Evolutionary conservation across 305 asterid species (phyloP).

Genomic region (Fraxinus sp.): DNA sequence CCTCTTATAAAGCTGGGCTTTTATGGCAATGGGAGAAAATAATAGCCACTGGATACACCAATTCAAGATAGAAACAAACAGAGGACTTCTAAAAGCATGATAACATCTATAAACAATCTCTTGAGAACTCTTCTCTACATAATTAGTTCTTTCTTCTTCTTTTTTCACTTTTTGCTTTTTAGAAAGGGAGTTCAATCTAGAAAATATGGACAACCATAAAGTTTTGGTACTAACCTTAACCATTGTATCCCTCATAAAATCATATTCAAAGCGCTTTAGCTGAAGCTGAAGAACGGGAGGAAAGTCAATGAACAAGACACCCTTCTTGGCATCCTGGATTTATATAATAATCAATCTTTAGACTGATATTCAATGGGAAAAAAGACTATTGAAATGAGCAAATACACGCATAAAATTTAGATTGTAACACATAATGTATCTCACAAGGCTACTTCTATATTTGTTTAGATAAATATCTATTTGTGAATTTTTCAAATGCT

Average conservation of each 20-base stretch:
- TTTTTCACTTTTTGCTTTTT: neutral
- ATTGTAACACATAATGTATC: neutral
- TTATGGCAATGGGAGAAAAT: neutral
- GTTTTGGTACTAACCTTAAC: slow-evolving; percentile 66
- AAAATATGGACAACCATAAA: neutral
- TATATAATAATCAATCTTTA: slow-evolving; percentile 24
- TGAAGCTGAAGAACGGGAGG: slow-evolving; percentile 99
- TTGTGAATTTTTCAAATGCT: neutral
- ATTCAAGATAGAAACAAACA: neutral
- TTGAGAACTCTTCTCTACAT: neutral
- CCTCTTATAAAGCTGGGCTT: neutral
- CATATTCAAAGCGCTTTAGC: slow-evolving; percentile 91
- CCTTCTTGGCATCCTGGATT: slow-evolving; percentile 93
- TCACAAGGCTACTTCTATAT: neutral
- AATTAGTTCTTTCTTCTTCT: neutral
- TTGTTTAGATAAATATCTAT: neutral
- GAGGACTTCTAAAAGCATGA: neutral
- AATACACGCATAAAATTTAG: slow-evolving; percentile 11
- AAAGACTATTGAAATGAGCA: slow-evolving; percentile 6
- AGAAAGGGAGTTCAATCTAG: neutral
- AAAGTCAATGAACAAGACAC: slow-evolving; percentile 86
- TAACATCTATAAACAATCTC: neutral
- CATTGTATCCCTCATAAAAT: slow-evolving; percentile 90
- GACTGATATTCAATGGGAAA: slow-evolving; percentile 9
- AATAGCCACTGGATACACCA: neutral